phyloP scores from a whole-genome alignment of 768 basidiomycete genomes.

The Panus rudis region DNA sequence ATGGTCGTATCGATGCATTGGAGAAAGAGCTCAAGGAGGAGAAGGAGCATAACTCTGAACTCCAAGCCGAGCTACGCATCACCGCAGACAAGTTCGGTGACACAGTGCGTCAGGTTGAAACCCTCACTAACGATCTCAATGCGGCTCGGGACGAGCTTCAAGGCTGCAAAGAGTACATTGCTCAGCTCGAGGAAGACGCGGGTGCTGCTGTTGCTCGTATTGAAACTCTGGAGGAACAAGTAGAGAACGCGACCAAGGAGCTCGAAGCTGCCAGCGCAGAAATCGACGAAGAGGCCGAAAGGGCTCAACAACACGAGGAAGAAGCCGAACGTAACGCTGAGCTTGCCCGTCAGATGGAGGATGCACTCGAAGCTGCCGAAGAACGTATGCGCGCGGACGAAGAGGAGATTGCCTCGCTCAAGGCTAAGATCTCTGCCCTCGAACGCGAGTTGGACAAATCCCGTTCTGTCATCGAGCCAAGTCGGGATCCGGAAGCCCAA shows the following conservation, averaged over 20 bases:
- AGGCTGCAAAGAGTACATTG: conserved; percentile 41
- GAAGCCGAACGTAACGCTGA: conserved; percentile 48
- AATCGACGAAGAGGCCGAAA: conserved; percentile 42
- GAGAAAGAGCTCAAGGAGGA: conserved; percentile 54
- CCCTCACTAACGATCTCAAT: conserved; percentile 25
- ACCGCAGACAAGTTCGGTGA: too few relatives aligned
- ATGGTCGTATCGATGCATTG: conserved; percentile 45
- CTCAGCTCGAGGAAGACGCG: conserved; percentile 59
- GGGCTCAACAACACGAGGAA: conserved; percentile 43
- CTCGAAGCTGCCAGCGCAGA: conserved; percentile 36
- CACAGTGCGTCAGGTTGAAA: too few relatives aligned
- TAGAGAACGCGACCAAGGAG: conserved; percentile 39
- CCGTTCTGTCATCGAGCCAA: conserved; percentile 19
- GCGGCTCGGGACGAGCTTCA: conserved; percentile 34
- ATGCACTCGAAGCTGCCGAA: conserved; percentile 70
- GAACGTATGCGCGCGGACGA: conserved; percentile 61
- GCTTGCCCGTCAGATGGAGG: conserved; percentile 61
- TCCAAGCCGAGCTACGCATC: conserved; percentile 30
- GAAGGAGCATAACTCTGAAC: conserved; percentile 32
- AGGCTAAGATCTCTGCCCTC: conserved; percentile 41
- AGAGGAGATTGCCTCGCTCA: conserved; percentile 43
- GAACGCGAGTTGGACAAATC: conserved; percentile 50
- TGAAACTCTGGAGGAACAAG: conserved; percentile 49
- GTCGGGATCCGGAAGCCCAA: conserved; percentile 32
- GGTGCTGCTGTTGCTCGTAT: conserved; percentile 43